Evolutionary conservation across 139 green algal genomes (phyloP).

Genomic region (Yamagishiella unicocca): DNA sequence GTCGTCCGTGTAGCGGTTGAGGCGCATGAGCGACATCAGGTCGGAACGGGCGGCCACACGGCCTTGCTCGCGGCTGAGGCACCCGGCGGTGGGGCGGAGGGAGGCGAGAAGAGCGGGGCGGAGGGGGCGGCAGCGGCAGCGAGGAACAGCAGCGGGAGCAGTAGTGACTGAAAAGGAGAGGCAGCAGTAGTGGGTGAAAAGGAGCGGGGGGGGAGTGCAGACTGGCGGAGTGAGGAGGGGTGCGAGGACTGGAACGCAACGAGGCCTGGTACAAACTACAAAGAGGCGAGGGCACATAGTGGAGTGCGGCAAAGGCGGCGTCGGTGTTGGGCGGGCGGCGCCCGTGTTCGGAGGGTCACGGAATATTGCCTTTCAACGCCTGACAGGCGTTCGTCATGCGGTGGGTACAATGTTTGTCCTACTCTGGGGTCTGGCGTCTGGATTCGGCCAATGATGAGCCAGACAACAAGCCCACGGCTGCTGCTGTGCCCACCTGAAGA

Average conservation of each 20-base stretch:
- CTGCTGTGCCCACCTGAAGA: conserved; percentile 34
- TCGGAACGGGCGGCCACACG: neutral
- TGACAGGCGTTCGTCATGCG: too few species aligned
- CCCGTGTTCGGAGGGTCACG: neutral
- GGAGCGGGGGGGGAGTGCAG: too few species aligned
- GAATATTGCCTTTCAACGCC: too few species aligned
- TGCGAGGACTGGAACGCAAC: neutral
- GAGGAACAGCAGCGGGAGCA: neutral
- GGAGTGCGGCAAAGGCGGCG: neutral
- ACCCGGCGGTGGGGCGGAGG: neutral
- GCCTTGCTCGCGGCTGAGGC: conserved; percentile 38
- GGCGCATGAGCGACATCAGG: conserved; percentile 47
- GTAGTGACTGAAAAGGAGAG: too few species aligned
- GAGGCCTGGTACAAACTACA: neutral
- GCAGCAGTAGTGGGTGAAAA: neutral
- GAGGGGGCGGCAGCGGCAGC: too few species aligned
- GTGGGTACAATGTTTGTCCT: too few species aligned
- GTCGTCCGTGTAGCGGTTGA: conserved; percentile 56
- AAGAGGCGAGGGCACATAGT: neutral
- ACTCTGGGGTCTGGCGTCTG: too few species aligned
- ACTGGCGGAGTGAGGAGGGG: too few species aligned
- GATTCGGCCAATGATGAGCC: neutral
- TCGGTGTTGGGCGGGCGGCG: neutral
- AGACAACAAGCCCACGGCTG: neutral
- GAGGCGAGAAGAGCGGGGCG: neutral